Evolutionary conservation across 2,329 filamentous ascomycete genomes (phyloP).

Genomic region (Endocalyx cinctus): DNA sequence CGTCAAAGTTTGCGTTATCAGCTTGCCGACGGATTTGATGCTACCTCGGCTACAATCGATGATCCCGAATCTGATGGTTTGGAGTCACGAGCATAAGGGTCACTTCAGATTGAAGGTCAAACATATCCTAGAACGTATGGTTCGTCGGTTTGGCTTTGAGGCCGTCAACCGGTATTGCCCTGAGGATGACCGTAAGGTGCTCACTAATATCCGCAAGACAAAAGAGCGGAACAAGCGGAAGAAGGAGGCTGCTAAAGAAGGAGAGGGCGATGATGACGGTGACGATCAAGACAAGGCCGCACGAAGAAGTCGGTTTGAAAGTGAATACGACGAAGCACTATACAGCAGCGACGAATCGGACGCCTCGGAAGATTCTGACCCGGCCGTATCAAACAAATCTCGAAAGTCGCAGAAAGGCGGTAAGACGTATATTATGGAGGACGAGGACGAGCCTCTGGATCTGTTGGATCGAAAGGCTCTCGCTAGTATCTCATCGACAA

Average conservation of each 20-base stretch:
- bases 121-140: conserved; percentile 93
- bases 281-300: conserved; percentile 44
- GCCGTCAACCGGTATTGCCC: conserved; percentile 76
- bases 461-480: conserved; percentile 84
- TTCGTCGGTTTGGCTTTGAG: conserved; percentile 83
- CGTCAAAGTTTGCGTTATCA: conserved; percentile 91
- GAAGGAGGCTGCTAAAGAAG: conserved; percentile 64
- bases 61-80: conserved; percentile 86
- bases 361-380: conserved; percentile 59
- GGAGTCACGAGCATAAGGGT: conserved; percentile 97
- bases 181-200: conserved; percentile 81
- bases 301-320: conserved; percentile 68
- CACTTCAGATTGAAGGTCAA: conserved; percentile 97
- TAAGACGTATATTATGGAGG: conserved; percentile 85
- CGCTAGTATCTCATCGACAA: conserved; percentile 88
- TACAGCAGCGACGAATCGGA: conserved; percentile 73
- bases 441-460: conserved; percentile 92
- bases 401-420: conserved; percentile 52
- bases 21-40: conserved; percentile 74
- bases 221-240: conserved; percentile 87
- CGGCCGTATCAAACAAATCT: conserved; percentile 44
- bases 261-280: conserved; percentile 51
- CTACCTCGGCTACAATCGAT: conserved; percentile 70
- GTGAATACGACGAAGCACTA: conserved; percentile 92
- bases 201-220: conserved; percentile 92